Conservation (phyloP, 805 yeast genomes). For the Vanderwaltozyma yarrowii region DNA sequence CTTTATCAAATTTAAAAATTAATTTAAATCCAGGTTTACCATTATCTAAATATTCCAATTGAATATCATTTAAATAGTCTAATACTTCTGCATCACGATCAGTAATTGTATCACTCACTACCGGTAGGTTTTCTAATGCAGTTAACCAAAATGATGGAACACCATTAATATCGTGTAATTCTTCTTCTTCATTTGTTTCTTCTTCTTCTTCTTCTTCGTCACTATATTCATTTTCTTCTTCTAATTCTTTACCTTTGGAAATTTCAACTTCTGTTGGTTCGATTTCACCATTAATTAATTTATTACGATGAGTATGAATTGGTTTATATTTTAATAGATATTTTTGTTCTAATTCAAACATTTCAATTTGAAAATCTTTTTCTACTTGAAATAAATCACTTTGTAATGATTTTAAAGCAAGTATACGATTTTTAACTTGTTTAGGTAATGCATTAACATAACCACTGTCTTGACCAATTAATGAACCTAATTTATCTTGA, state of each 20-base stretch:
- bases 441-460: slow-evolving; percentile 71
- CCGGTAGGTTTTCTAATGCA: slow-evolving; percentile 76
- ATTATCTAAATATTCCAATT: slow-evolving; percentile 60
- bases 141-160: slow-evolving; percentile 96
- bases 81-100: slow-evolving; percentile 86
- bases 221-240: slow-evolving; percentile 31
- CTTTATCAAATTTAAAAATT: slow-evolving; percentile 59
- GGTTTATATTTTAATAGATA: slow-evolving; percentile 67
- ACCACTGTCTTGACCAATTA: slow-evolving; percentile 81
- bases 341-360: slow-evolving; percentile 76
- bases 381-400: slow-evolving; percentile 71
- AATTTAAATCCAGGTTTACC: slow-evolving; percentile 75
- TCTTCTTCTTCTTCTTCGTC: slow-evolving; percentile 36
- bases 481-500: slow-evolving; percentile 75
- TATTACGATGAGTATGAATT: slow-evolving; percentile 59
- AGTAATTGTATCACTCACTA: slow-evolving; percentile 73
- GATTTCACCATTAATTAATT: slow-evolving; percentile 56
- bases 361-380: slow-evolving; percentile 82
- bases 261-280: slow-evolving; percentile 78
- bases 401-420: slow-evolving; percentile 76
- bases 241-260: slow-evolving; percentile 63
- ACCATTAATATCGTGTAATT: slow-evolving; percentile 40
- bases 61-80: slow-evolving; percentile 54
- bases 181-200: slow-evolving; percentile 32
- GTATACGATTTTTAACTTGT: slow-evolving; percentile 62